phyloP scores from a whole-genome alignment of 352 stramenopile species.

The Salisapilia sapeloensis region DNA sequence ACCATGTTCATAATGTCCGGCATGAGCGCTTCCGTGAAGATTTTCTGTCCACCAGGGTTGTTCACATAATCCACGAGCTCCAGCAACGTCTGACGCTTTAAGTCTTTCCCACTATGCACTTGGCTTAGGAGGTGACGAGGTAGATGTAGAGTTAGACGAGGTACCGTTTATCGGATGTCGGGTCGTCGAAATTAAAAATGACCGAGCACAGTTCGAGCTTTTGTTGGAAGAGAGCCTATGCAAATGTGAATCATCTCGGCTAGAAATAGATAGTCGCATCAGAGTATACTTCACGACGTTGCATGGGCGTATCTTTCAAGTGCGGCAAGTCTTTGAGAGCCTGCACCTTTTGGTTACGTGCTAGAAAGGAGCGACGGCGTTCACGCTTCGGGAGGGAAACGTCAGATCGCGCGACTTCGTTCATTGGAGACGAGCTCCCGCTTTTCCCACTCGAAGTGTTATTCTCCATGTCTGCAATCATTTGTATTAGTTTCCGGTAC shows the following conservation, averaged over 20 bases:
- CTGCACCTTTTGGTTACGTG: slow-evolving; percentile 76
- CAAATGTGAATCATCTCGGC: neutral
- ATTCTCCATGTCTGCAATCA: too few species aligned
- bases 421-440: slow-evolving; percentile 25
- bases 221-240: slow-evolving; percentile 87
- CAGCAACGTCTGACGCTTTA: slow-evolving; percentile 98
- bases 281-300: slow-evolving; percentile 33
- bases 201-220: slow-evolving; percentile 93
- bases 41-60: slow-evolving; percentile 89
- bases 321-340: slow-evolving; percentile 72
- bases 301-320: slow-evolving; percentile 71
- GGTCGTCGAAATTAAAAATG: slow-evolving; percentile 95
- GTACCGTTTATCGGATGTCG: slow-evolving; percentile 85
- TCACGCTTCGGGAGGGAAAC: slow-evolving; percentile 71
- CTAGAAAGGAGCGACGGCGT: slow-evolving; percentile 63
- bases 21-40: slow-evolving; percentile 95
- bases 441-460: too few species aligned
- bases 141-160: slow-evolving; percentile 3
- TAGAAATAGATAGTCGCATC: neutral
- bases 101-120: slow-evolving; percentile 88
- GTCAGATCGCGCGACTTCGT: slow-evolving; percentile 62
- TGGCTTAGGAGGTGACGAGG: too few species aligned
- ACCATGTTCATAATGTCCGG: slow-evolving; percentile 89
- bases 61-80: slow-evolving; percentile 99
- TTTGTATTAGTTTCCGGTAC: too few species aligned